phyloP scores from a whole-genome alignment of 2,329 filamentous ascomycete species.

The Ophiostoma sp. region DNA sequence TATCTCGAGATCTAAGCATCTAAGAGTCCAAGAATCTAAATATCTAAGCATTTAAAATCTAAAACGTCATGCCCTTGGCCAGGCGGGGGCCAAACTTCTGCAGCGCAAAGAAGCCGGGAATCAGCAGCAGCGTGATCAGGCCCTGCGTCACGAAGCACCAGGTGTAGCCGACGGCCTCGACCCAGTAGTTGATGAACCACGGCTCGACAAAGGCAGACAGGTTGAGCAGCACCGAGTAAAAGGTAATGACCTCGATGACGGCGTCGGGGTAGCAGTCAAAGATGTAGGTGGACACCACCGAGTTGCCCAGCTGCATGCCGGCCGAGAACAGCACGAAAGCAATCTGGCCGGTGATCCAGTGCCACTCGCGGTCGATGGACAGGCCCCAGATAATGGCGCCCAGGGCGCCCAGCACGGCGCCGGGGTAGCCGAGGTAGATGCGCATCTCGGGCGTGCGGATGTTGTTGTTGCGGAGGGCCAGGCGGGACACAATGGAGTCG shows the following conservation, averaged over 20 bases:
- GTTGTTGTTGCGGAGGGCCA: slow-evolving; percentile 40
- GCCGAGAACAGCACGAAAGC: slow-evolving; percentile 51
- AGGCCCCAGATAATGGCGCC: slow-evolving; percentile 52
- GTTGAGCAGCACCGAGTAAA: slow-evolving; percentile 18
- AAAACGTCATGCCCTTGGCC: slow-evolving; percentile 14
- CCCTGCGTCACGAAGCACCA: slow-evolving; percentile 18
- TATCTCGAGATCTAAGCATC: no score
- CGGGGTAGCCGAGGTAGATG: slow-evolving; percentile 52
- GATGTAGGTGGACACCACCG: slow-evolving; percentile 39
- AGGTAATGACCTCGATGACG: slow-evolving; percentile 15
- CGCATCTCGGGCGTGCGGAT: slow-evolving; percentile 48
- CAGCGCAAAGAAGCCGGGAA: background rate
- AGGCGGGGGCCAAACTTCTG: slow-evolving; percentile 10
- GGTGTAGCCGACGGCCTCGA: slow-evolving; percentile 17
- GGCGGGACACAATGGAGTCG: slow-evolving; percentile 44
- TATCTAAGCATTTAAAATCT: background rate
- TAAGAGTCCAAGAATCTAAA: background rate
- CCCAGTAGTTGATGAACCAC: slow-evolving; percentile 19
- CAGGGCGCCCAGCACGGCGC: slow-evolving; percentile 42
- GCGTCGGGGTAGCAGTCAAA: slow-evolving; percentile 16
- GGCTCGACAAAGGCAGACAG: slow-evolving; percentile 18
- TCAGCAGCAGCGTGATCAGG: slow-evolving; percentile 17
- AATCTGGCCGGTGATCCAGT: slow-evolving; percentile 54
- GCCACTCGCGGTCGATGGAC: slow-evolving; percentile 47
- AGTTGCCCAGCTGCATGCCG: slow-evolving; percentile 54